These are phyloP conservation scores for Ophiostoma perfectum DNA, from an alignment of 2,329 filamentous ascomycete genomes.

Conservation along the genomic window DNA sequence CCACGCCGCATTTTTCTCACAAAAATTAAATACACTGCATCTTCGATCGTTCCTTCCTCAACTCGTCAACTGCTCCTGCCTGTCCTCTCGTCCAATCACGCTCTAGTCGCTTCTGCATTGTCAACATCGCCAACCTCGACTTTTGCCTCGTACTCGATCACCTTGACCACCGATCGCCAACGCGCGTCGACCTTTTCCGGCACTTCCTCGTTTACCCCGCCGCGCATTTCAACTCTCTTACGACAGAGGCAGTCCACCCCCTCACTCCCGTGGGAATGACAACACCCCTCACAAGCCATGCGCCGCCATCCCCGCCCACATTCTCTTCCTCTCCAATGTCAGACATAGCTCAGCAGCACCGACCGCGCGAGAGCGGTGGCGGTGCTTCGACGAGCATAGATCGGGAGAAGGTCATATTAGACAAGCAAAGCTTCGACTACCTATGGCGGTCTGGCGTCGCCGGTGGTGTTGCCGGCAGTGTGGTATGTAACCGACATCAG, in stretches of 20 bases:
- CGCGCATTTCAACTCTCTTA: neutral
- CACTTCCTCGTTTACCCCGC: neutral
- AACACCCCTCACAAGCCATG: slow-evolving; percentile 52
- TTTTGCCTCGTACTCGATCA: neutral
- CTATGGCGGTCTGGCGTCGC: slow-evolving; percentile 76
- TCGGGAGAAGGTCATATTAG: slow-evolving; percentile 39
- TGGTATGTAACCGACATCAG: slow-evolving; percentile 45
- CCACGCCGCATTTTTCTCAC: too few species aligned
- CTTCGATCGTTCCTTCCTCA: slow-evolving; percentile 10
- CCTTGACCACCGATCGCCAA: neutral
- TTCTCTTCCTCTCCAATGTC: slow-evolving; percentile 42
- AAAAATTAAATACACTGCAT: neutral
- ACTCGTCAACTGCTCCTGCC: neutral
- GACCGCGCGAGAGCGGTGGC: slow-evolving; percentile 36
- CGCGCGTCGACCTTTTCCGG: neutral
- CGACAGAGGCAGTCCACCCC: neutral
- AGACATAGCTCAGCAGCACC: slow-evolving; percentile 41
- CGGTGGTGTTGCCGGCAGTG: slow-evolving; percentile 85
- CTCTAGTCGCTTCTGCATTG: neutral
- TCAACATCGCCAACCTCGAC: neutral
- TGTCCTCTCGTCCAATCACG: neutral
- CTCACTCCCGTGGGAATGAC: slow-evolving; percentile 44
- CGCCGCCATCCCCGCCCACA: slow-evolving; percentile 26
- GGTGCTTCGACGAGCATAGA: slow-evolving; percentile 37
- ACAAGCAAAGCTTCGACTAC: slow-evolving; percentile 77